Conservation (phyloP, 306 rosid species). For the Morella rubra region DNA sequence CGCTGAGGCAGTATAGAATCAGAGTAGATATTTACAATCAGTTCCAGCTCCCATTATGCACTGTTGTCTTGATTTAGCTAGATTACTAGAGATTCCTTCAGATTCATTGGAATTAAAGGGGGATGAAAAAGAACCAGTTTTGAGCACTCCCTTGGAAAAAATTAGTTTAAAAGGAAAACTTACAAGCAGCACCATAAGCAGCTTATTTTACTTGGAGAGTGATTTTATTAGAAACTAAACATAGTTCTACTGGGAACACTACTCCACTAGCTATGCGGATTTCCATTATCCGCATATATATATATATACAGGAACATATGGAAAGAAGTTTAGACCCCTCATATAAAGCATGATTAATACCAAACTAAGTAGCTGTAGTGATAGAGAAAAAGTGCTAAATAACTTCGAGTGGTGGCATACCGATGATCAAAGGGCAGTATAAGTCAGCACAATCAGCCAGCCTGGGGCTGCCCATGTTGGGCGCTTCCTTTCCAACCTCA, state of each 20-base stretch:
- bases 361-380: not conserved
- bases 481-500: constrained; percentile 64
- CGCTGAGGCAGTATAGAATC: not conserved
- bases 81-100: not conserved
- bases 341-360: not conserved
- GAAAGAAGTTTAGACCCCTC: too few relatives aligned
- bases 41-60: not conserved
- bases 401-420: constrained; percentile 13
- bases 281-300: not conserved
- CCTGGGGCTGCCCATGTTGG: constrained; percentile 62
- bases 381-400: too few relatives aligned
- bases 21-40: not conserved
- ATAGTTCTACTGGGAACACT: not conserved
- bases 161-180: not conserved
- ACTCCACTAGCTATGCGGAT: not conserved
- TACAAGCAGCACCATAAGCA: not conserved
- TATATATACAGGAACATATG: too few relatives aligned
- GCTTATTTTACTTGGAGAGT: not conserved
- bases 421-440: constrained; percentile 24
- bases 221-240: not conserved
- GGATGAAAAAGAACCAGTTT: not conserved
- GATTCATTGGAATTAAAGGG: not conserved
- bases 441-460: constrained; percentile 58
- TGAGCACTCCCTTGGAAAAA: not conserved
- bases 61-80: not conserved